Evolutionary conservation across 306 rosid genomes (phyloP).

Genomic region (Rosa chinensis): DNA sequence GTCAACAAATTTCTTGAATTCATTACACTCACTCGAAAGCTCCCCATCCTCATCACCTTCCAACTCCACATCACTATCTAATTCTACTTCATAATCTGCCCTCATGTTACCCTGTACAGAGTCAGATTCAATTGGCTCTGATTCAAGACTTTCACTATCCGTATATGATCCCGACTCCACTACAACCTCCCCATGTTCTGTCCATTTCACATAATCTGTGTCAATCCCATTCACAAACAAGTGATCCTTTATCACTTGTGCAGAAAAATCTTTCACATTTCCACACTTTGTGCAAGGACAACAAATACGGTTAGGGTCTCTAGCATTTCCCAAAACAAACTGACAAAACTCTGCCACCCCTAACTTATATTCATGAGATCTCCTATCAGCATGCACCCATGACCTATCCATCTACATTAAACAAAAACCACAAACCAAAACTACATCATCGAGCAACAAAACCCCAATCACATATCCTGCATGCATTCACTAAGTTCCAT

Average conservation of each 20-base stretch:
- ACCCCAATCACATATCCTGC: too few species aligned
- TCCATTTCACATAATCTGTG: not conserved
- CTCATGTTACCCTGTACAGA: not conserved
- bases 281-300: not conserved
- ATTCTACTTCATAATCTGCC: not conserved
- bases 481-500: too few species aligned
- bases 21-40: not conserved
- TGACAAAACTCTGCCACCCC: not conserved
- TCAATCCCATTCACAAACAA: not conserved
- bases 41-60: not conserved
- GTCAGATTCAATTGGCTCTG: not conserved
- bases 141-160: not conserved
- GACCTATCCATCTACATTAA: too few species aligned
- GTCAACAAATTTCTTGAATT: not conserved
- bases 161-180: not conserved
- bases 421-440: too few species aligned
- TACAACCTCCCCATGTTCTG: not conserved
- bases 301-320: not conserved
- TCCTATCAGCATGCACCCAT: not conserved
- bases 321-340: not conserved
- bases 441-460: too few species aligned
- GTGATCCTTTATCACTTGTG: not conserved
- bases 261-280: not conserved
- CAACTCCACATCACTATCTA: not conserved
- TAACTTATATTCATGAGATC: not conserved